Evolutionary conservation across 768 basidiomycete species (phyloP).

Genomic region (Saitozyma sp.): DNA sequence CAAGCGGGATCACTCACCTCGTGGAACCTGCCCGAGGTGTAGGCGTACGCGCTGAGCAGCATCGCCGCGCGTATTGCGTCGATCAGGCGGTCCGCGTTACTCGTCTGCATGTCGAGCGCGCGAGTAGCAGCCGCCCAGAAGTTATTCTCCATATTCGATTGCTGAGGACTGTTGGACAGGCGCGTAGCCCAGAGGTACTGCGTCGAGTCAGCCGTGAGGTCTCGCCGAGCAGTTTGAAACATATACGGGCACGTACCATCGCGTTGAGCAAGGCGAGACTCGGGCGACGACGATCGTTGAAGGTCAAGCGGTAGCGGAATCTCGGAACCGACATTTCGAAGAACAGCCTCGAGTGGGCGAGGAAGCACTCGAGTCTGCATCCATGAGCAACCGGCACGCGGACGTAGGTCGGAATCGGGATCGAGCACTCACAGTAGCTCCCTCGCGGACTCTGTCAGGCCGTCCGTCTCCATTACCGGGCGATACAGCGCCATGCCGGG

Average conservation of each 20-base stretch:
- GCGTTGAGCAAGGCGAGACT: constrained; percentile 36
- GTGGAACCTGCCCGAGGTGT: constrained; percentile 36
- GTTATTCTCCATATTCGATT: constrained; percentile 23
- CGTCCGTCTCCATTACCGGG: constrained; percentile 27
- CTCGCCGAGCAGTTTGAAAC: not conserved
- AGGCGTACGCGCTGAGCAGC: constrained; percentile 36
- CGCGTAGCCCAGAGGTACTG: constrained; percentile 46
- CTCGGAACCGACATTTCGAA: constrained; percentile 45
- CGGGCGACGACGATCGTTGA: constrained; percentile 35
- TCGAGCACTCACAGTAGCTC: constrained; percentile 26
- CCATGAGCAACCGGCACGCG: constrained; percentile 2
- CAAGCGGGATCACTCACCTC: constrained; percentile 18
- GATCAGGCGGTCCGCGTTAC: constrained; percentile 35
- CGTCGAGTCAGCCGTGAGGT: not conserved
- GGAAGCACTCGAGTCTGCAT: constrained; percentile 31
- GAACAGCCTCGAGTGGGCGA: constrained; percentile 37
- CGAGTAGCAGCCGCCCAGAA: constrained; percentile 28
- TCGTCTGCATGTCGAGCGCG: constrained; percentile 29
- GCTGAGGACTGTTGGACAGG: constrained; percentile 29
- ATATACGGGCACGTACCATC: constrained; percentile 25
- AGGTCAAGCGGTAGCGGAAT: constrained; percentile 37
- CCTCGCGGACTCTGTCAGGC: constrained; percentile 29
- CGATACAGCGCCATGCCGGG: constrained; percentile 6
- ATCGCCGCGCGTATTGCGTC: constrained; percentile 39
- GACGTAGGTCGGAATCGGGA: not conserved